Conservation (phyloP, 495 filamentous ascomycete genomes). For the Neurospora tetrasperma region DNA sequence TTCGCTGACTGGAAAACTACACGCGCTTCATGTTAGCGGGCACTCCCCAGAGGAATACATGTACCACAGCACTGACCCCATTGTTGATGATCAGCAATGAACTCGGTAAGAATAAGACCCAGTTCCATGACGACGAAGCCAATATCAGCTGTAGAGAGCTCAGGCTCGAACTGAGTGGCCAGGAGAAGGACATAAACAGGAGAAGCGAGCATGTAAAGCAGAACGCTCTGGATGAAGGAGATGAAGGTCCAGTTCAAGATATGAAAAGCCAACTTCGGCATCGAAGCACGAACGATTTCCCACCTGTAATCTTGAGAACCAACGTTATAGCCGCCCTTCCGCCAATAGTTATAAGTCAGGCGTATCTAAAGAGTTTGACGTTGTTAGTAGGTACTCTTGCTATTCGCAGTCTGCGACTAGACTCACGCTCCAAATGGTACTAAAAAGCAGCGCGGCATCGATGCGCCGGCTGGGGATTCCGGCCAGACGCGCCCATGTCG, state of each 20-base stretch:
- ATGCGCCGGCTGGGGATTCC: conserved; percentile 63
- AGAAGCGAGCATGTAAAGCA: conserved; percentile 63
- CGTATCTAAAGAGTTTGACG: conserved; percentile 41
- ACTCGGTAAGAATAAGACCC: conserved; percentile 61
- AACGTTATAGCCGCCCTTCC: conserved; percentile 76
- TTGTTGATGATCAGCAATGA: conserved; percentile 84
- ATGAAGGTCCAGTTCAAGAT: conserved; percentile 85
- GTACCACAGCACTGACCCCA: conserved; percentile 51
- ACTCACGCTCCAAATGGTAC: conserved; percentile 72
- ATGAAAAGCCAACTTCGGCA: conserved; percentile 51
- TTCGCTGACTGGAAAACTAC: conserved; percentile 74
- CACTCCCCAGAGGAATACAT: background rate
- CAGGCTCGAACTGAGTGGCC: conserved; percentile 30
- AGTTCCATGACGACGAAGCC: conserved; percentile 58
- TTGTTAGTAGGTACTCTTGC: background rate
- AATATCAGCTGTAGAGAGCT: conserved; percentile 49
- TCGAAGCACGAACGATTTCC: conserved; percentile 41
- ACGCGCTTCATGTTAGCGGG: conserved; percentile 10
- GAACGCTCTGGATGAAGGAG: conserved; percentile 68
- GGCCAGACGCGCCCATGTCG: conserved; percentile 62
- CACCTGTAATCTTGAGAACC: conserved; percentile 95
- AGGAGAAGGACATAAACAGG: conserved; percentile 75
- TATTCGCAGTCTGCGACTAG: background rate
- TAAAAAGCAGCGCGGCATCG: conserved; percentile 63
- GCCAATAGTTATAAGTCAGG: conserved; percentile 94